These are phyloP conservation scores for Sporobolomyces phaffii DNA, from an alignment of 768 basidiomycete genomes.

Conservation along the genomic window DNA sequence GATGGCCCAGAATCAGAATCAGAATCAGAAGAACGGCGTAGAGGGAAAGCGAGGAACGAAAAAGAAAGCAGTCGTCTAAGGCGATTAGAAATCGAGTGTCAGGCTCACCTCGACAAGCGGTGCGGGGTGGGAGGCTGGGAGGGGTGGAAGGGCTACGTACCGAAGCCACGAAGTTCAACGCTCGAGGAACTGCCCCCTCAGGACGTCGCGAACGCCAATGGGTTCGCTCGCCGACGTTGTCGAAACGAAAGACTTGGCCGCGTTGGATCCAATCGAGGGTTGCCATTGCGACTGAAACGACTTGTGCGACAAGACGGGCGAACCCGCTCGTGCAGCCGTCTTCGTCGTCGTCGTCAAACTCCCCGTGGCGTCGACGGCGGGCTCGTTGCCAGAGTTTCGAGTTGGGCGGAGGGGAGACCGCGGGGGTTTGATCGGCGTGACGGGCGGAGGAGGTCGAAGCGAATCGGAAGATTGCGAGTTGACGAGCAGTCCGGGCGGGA, in stretches of 20 bases:
- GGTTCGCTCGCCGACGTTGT: neutral
- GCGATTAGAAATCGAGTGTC: too few relatives aligned
- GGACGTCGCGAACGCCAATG: slow-evolving; percentile 1
- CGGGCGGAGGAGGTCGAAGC: neutral
- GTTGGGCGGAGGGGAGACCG: neutral
- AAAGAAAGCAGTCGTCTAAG: too few relatives aligned
- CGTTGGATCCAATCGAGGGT: neutral
- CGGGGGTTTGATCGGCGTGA: neutral
- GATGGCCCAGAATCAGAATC: too few relatives aligned
- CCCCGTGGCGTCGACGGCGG: neutral
- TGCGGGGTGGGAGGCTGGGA: too few relatives aligned
- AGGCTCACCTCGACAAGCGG: too few relatives aligned
- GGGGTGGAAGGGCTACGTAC: too few relatives aligned
- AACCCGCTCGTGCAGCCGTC: neutral
- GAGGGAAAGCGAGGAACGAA: too few relatives aligned
- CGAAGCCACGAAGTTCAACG: too few relatives aligned
- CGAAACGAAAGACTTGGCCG: neutral
- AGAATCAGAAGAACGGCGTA: too few relatives aligned
- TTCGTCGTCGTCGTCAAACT: too few relatives aligned
- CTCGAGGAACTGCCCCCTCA: slow-evolving; percentile 8
- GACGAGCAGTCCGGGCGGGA: slow-evolving; percentile 5
- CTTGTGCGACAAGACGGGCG: slow-evolving; percentile 2
- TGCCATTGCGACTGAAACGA: neutral
- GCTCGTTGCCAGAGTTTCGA: neutral
- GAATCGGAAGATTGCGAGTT: neutral